A percentile compares a stretch with the other conserved stretches of the same genome.
phyloP scores from a whole-genome alignment of 2,329 filamentous ascomycete genomes.

The Hyphodiscus sp. region DNA sequence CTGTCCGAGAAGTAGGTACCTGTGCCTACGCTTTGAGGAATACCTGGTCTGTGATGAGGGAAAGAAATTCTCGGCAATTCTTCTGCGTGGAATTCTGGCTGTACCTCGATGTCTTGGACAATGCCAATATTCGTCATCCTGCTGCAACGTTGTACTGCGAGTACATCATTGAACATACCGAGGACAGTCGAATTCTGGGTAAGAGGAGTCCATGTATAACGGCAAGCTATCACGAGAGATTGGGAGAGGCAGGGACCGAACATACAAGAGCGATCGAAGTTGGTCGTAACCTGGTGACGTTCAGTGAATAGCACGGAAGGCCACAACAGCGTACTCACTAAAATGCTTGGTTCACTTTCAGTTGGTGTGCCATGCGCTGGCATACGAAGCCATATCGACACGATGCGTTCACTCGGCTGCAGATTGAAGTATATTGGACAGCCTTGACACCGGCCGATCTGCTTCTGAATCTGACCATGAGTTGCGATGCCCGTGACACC shows the following conservation, averaged over 20 bases:
- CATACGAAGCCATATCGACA: constrained; percentile 1
- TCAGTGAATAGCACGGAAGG: neutral
- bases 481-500: neutral
- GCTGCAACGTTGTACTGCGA: neutral
- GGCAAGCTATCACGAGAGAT: neutral
- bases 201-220: too few species aligned
- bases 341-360: neutral
- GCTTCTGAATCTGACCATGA: neutral
- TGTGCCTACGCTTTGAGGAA: neutral
- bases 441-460: neutral
- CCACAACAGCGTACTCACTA: neutral
- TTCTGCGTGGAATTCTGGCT: neutral
- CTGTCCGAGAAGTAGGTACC: neutral
- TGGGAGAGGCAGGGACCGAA: neutral
- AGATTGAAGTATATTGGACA: neutral
- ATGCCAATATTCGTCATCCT: neutral
- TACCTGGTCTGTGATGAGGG: neutral
- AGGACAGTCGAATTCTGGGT: neutral
- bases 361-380: neutral
- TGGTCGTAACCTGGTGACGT: constrained; percentile 1
- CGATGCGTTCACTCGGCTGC: neutral
- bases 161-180: constrained; percentile 1
- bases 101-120: neutral
- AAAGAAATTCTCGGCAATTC: neutral
- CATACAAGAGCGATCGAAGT: neutral